Base-by-base conservation (phyloP, 768 basidiomycete species). In the Leccinum subtestaceum region DNA sequence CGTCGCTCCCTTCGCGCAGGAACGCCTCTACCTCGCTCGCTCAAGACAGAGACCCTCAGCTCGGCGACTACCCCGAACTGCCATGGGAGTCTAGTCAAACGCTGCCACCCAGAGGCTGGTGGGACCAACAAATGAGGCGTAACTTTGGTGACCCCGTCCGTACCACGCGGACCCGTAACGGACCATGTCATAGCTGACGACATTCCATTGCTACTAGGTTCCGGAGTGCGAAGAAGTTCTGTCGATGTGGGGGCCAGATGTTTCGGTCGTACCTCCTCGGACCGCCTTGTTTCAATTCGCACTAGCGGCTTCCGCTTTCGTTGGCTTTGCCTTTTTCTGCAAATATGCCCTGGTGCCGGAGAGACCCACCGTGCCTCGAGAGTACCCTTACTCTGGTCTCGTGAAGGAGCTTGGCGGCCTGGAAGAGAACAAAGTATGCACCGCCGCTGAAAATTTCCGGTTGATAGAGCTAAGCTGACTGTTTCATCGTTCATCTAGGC, bases 231-330 rank as follows among this genome's bases (percentile, higher is more conserved):
- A 93, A 53, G 92, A 94, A 66, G 76, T 89, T 23, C 73, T 88
- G 57, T 91, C 88, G 38, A 91, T 94, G 88, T 93, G 90, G 90
- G 90, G 91, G 25, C 91, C 91, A 21, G 92, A 94, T 67, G 76
- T 84, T 29, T 82, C 91, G 43, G 79, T 80, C 21, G 75, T 90
- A 12, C 74, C 79, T 12, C 85, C 89, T 25, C 72, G 78, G 7
- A 78, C 71, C 2, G 91, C 92, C 7, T 70, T 88, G 36, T 78
- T 81, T 52, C 88, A 88, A 48, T 88, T 94, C 68, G 64, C 81
- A 12, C 70, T 87, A 53, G 91, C 85, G 0, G 74, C 79, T 19
- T 70, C 80, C 25, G 81, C 81, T n/a, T 89, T 94, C 62, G 77
- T 86, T 45, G 76, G 79, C 3, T 82, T 87, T 60, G 91, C 84